Conservation (phyloP, 75 land plant species). For the Cryptomeria japonica region DNA sequence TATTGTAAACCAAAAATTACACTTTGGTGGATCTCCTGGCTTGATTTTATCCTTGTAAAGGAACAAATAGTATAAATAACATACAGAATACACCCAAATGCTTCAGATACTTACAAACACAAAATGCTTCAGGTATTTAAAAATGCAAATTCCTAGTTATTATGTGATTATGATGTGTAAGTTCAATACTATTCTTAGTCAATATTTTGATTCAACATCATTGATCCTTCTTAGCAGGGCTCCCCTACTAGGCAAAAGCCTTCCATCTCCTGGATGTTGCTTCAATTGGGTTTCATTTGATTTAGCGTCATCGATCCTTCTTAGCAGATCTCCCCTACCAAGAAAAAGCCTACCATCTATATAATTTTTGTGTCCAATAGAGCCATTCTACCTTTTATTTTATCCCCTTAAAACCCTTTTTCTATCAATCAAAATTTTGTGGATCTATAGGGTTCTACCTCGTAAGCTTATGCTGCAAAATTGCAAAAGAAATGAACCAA, state of each 20-base stretch:
- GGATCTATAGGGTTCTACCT: background rate
- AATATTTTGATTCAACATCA: background rate
- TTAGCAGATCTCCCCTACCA: constrained; percentile 53
- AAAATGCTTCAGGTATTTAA: background rate
- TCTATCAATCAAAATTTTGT: background rate
- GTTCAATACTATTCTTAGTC: background rate
- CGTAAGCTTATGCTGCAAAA: background rate
- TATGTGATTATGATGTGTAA: background rate
- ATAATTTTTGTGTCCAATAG: constrained; percentile 80
- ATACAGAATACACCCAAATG: background rate
- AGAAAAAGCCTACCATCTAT: constrained; percentile 46
- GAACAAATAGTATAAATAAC: background rate
- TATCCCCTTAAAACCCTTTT: background rate
- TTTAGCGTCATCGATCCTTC: too few relatives aligned
- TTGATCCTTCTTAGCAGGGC: too few relatives aligned
- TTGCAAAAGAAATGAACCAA: background rate
- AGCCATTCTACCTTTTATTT: background rate
- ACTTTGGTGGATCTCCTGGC: too few relatives aligned
- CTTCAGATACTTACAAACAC: background rate
- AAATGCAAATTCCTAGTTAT: background rate
- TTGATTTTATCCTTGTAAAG: too few relatives aligned
- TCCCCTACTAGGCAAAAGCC: too few relatives aligned
- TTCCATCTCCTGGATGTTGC: too few relatives aligned
- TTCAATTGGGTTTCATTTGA: too few relatives aligned
- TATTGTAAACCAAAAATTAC: too few relatives aligned